Conservation (phyloP, 2,329 filamentous ascomycete genomes). For the Curvularia verruculosa region DNA sequence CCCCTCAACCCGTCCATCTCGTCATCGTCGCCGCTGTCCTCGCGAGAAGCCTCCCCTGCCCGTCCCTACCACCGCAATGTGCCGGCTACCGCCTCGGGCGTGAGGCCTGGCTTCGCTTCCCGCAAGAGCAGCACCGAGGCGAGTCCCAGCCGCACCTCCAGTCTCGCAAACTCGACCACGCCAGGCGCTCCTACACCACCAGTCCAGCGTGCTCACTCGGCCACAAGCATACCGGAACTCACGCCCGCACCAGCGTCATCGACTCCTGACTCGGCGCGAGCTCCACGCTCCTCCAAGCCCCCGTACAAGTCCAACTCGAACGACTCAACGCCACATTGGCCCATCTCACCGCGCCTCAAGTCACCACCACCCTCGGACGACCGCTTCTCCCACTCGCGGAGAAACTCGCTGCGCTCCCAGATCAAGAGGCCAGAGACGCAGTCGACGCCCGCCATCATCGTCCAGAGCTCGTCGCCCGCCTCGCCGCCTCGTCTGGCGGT, state of each 20-base stretch:
- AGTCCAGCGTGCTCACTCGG: constrained; percentile 70
- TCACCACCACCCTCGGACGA: constrained; percentile 67
- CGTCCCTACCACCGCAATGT: constrained; percentile 41
- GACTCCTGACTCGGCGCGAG: constrained; percentile 63
- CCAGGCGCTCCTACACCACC: constrained; percentile 60
- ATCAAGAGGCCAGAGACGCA: constrained; percentile 38
- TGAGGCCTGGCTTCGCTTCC: constrained; percentile 43
- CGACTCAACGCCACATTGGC: constrained; percentile 69
- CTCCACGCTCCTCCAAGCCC: constrained; percentile 29
- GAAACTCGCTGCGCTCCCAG: constrained; percentile 52
- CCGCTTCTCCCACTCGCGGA: constrained; percentile 48
- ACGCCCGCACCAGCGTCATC: constrained; percentile 63
- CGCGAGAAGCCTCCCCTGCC: constrained; percentile 56
- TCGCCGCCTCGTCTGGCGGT: constrained; percentile 40
- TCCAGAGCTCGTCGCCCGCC: constrained; percentile 54
- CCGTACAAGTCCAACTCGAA: constrained; percentile 55
- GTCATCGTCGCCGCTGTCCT: constrained; percentile 53
- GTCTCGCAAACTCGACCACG: constrained; percentile 41
- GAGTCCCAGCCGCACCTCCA: constrained; percentile 50
- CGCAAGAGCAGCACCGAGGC: constrained; percentile 55
- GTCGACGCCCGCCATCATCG: constrained; percentile 52
- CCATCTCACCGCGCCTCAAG: constrained; percentile 75
- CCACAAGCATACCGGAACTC: constrained; percentile 70
- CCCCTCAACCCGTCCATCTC: constrained; percentile 41
- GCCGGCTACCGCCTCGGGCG: constrained; percentile 23